Conservation (phyloP, 2,329 filamentous ascomycete species). For the Arachnomyces sp. region DNA sequence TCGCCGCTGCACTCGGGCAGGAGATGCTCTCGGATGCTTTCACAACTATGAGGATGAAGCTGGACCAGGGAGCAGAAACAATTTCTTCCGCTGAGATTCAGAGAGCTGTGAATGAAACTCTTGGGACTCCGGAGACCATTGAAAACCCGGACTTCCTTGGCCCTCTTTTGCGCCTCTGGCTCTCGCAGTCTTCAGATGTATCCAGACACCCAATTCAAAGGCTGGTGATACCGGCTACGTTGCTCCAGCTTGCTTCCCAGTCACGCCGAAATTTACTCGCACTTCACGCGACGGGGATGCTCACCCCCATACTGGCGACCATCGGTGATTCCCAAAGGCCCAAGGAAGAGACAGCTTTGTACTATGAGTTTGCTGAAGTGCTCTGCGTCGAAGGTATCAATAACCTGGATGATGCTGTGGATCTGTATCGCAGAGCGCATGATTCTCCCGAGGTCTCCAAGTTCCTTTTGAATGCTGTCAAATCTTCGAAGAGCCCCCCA, state of each 20-base stretch:
- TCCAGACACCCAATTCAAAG: conserved; percentile 24
- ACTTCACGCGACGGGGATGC: conserved; percentile 64
- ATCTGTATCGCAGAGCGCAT: conserved; percentile 56
- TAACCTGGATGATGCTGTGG: conserved; percentile 73
- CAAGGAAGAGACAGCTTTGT: conserved; percentile 49
- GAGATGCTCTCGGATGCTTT: conserved; percentile 66
- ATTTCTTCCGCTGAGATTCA: conserved; percentile 16
- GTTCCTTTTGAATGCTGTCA: conserved; percentile 68
- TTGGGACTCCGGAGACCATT: conserved; percentile 36
- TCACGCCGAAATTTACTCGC: conserved; percentile 64
- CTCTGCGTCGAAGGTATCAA: conserved; percentile 71
- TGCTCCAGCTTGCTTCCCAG: conserved; percentile 50
- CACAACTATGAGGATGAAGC: conserved; percentile 29
- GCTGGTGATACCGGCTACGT: conserved; percentile 58
- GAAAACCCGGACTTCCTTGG: conserved; percentile 35
- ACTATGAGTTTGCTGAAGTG: conserved; percentile 59
- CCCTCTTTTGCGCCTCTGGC: conserved; percentile 42
- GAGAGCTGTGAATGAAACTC: conserved; percentile 25
- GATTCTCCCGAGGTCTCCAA: conserved; percentile 49
- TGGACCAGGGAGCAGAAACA: conserved; percentile 11
- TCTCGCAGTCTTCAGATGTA: conserved; percentile 52
- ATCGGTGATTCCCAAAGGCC: conserved; percentile 53
- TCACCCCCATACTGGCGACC: conserved; percentile 59
- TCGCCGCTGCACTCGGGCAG: conserved; percentile 74
- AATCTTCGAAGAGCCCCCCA: conserved; percentile 66